Evolutionary conservation across 2,329 filamentous ascomycete genomes (phyloP), one percentile per base, ranked within the genome.

Genomic region (Epichloe baconii): DNA sequence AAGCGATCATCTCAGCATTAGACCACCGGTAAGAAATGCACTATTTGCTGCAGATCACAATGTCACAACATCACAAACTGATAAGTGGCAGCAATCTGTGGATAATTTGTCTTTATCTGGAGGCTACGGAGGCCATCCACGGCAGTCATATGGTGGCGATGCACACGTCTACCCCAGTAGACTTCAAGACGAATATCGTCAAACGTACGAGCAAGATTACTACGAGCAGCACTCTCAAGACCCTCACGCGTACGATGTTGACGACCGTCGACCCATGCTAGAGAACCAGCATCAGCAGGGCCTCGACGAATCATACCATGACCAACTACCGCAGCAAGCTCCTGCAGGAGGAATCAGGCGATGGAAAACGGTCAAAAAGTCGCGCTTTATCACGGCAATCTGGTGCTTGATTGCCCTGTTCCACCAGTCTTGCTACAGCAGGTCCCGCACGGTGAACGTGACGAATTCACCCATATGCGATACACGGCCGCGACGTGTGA

Each of bases 341-440:
- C 57, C 57, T 19, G 65, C 63, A 15, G 55, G 52, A 5, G 56
- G 78, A 4, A 82, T 97, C 58, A 85, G 87, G 66, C 79, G 93
- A 65, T 97, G 88, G 87, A 98, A 97, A 75, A 98, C 93, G 0
- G 91, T 98, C 47, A 98, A 97, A 71, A 96, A 72, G 91, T 98
- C n/a, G 83, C 94, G 61, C 71, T 98, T 49, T 98, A 95, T 75
- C 85, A 94, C 58, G 93, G 93, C 56, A 98, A 98, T 69, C 78
- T 98, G 61, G 90, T 98, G 38, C 82, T 98, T 3, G 93, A 98
- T 67, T 98, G 93, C 64, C 93, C 93, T 0, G 88, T 98, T 52
- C 91, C 93, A 0, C 91, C 93, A 0, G 81, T 84, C 61, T 74
- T 98, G 43, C 73, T 98, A 44, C 90, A 85, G 62, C 88, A 95